Conservation (phyloP, 2,329 filamentous ascomycete genomes). For the Scytalidium sp. region DNA sequence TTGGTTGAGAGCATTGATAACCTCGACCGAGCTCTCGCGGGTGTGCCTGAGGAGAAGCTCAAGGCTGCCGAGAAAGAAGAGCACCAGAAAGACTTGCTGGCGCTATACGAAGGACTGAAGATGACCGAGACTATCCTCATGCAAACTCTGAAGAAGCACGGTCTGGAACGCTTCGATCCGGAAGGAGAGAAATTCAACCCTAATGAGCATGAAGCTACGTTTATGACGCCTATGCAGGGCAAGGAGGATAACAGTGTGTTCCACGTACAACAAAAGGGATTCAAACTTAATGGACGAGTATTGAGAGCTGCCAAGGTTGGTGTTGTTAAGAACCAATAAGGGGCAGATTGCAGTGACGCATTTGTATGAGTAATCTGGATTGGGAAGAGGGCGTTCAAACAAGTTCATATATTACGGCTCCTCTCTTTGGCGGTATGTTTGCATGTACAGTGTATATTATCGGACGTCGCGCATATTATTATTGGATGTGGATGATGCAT, state of each 20-base stretch:
- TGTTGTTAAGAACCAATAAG: slow-evolving; percentile 74
- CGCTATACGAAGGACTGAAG: slow-evolving; percentile 83
- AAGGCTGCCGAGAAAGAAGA: slow-evolving; percentile 46
- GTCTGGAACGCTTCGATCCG: slow-evolving; percentile 85
- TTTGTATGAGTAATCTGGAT: slow-evolving; percentile 21
- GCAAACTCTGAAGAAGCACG: slow-evolving; percentile 88
- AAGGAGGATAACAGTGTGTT: slow-evolving; percentile 92
- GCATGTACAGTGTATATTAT: slow-evolving; percentile 14
- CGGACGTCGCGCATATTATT: neutral
- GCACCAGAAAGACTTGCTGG: slow-evolving; percentile 67
- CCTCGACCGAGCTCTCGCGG: slow-evolving; percentile 85
- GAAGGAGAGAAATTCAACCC: slow-evolving; percentile 88
- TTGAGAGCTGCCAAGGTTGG: slow-evolving; percentile 93
- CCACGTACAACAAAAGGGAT: slow-evolving; percentile 92
- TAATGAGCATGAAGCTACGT: slow-evolving; percentile 94
- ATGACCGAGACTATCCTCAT: slow-evolving; percentile 94
- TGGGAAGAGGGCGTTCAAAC: slow-evolving; percentile 18
- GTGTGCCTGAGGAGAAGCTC: slow-evolving; percentile 74
- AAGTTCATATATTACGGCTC: slow-evolving; percentile 21
- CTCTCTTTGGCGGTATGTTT: slow-evolving; percentile 19
- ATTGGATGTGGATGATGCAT: neutral
- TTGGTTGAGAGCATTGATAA: slow-evolving; percentile 95
- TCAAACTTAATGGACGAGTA: slow-evolving; percentile 86
- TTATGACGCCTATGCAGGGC: slow-evolving; percentile 82
- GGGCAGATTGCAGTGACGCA: neutral